Evolutionary conservation across 345 rosid species (phyloP).

Genomic region (Erysimum cheiranthoides): DNA sequence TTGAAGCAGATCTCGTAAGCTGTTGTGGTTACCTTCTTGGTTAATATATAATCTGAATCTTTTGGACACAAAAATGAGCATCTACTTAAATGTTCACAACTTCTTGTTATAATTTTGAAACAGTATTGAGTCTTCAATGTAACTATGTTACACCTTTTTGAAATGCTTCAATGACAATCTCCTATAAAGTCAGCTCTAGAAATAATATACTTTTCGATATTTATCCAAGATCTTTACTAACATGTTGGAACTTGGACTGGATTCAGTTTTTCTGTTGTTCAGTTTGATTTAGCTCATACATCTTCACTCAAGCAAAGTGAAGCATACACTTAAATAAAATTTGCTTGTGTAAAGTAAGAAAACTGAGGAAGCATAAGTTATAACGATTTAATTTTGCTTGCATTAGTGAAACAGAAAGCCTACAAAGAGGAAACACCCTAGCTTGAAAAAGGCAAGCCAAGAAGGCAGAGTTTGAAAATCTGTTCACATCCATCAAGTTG

Average conservation of each 20-base stretch:
- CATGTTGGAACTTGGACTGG: no score
- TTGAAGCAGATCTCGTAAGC: background rate
- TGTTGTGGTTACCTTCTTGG: background rate
- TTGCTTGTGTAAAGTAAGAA: background rate
- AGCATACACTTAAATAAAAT: background rate
- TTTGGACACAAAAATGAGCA: background rate
- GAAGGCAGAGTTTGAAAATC: background rate
- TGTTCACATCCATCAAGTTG: slow-evolving; percentile 30
- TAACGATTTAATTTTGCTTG: slow-evolving; percentile 9
- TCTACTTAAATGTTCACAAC: background rate
- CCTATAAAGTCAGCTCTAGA: no score
- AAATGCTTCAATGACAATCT: background rate
- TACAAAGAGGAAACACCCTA: slow-evolving; percentile 26
- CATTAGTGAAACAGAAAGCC: slow-evolving; percentile 27
- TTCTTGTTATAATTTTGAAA: no score
- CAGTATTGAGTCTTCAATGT: background rate
- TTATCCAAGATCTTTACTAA: no score
- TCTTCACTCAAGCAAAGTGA: background rate
- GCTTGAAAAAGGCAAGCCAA: slow-evolving; percentile 35
- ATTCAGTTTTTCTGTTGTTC: background rate
- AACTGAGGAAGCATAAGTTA: background rate
- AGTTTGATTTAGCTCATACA: background rate
- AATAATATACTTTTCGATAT: no score
- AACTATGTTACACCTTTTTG: background rate
- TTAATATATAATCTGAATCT: background rate